Conservation (phyloP, 2,329 filamentous ascomycete species). For the Apiospora marii region DNA sequence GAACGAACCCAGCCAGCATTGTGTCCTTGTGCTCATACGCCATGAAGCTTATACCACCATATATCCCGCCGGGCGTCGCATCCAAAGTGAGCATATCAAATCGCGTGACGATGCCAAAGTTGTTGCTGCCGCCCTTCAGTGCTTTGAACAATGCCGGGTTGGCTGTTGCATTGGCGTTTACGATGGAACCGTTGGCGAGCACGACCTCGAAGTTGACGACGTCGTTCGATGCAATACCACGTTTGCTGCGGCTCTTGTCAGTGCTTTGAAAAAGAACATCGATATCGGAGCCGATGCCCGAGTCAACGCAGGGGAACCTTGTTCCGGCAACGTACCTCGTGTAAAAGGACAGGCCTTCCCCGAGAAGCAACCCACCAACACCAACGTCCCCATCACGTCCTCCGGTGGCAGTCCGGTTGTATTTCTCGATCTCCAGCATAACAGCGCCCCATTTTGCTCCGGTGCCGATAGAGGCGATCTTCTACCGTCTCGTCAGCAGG, state of each 20-base stretch:
- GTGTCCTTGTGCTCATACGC: background rate
- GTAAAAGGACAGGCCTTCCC: background rate
- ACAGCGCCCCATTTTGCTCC: background rate
- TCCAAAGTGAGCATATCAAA: background rate
- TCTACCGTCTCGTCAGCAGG: background rate
- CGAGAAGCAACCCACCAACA: conserved; percentile 6
- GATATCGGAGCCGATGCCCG: too few species aligned
- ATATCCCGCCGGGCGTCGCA: background rate
- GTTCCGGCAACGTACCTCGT: background rate
- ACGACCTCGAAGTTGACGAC: conserved; percentile 17
- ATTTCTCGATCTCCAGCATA: background rate
- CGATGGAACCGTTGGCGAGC: background rate
- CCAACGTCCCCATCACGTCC: conserved; percentile 4
- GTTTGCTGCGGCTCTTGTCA: background rate
- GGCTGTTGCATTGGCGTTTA: conserved; percentile 3
- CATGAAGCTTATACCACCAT: background rate
- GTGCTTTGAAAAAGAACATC: too few species aligned
- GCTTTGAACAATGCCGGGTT: background rate
- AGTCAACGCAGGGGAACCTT: background rate
- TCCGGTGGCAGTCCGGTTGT: background rate
- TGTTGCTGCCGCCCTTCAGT: conserved; percentile 13
- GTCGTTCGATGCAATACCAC: background rate
- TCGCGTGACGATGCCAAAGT: conserved; percentile 18
- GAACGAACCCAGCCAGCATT: background rate
- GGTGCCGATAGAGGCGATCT: background rate